These are phyloP conservation scores for Agrostemma githago DNA, from an alignment of 148 eudicot genomes.

Conservation along the genomic window DNA sequence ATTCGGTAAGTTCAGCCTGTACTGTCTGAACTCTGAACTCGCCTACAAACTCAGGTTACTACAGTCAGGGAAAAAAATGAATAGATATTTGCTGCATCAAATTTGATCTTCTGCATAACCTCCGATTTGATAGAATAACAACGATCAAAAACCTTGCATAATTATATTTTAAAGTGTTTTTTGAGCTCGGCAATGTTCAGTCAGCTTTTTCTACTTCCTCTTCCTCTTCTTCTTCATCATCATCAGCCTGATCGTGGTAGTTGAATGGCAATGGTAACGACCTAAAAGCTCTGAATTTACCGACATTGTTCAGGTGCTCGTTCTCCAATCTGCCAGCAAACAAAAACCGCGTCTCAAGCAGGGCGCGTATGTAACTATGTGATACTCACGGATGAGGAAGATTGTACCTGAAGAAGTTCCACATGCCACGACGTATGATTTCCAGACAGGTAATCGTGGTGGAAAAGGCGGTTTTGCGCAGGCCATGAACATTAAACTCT, in stretches of 20 bases:
- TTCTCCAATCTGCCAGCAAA: slow-evolving; percentile 66
- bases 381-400: neutral
- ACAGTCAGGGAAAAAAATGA: too few species aligned
- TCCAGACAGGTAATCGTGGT: slow-evolving; percentile 60
- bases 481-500: slow-evolving; percentile 39
- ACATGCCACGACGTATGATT: slow-evolving; percentile 80
- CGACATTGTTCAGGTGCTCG: slow-evolving; percentile 84
- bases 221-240: slow-evolving; percentile 35
- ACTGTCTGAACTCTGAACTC: too few species aligned
- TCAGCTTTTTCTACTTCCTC: slow-evolving; percentile 34
- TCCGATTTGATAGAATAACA: too few species aligned
- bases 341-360: neutral
- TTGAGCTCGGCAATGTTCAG: neutral
- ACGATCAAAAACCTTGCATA: too few species aligned
- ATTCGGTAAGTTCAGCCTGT: too few species aligned
- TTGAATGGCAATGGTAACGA: slow-evolving; percentile 76
- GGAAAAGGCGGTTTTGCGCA: slow-evolving; percentile 44
- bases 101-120: too few species aligned
- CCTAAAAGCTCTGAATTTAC: slow-evolving; percentile 72
- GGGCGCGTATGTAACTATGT: too few species aligned
- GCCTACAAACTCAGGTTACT: too few species aligned
- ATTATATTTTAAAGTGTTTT: too few species aligned
- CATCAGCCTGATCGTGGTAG: slow-evolving; percentile 38
- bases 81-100: too few species aligned
- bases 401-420: slow-evolving; percentile 91